Evolutionary conservation across 2,329 filamentous ascomycete species (phyloP).

Genomic region (Dryadomyces quercus-mongolicae): DNA sequence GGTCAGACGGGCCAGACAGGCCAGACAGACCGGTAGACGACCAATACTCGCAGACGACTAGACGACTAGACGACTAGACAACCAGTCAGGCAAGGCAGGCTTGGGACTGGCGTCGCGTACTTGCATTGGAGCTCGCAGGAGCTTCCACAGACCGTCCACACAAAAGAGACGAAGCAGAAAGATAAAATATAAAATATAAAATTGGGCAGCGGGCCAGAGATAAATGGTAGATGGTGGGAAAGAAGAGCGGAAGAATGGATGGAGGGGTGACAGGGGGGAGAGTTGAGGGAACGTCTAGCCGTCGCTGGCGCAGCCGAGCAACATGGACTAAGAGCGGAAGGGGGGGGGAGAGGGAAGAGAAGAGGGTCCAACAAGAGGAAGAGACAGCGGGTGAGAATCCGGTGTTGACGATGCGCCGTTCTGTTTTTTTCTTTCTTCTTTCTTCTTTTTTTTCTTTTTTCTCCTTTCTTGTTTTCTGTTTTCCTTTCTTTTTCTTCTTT

Average conservation of each 20-base stretch:
- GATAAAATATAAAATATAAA: background rate
- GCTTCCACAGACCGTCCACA: too few species aligned
- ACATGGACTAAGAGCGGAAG: background rate
- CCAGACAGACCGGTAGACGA: too few species aligned
- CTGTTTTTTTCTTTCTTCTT: background rate
- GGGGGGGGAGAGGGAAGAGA: background rate
- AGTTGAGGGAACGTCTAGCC: background rate
- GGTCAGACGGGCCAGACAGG: too few species aligned
- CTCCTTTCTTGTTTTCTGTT: background rate
- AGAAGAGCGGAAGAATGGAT: background rate
- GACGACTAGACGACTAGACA: too few species aligned
- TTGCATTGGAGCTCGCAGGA: background rate
- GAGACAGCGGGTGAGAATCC: background rate
- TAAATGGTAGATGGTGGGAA: too few species aligned
- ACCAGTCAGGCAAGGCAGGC: background rate
- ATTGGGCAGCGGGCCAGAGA: too few species aligned
- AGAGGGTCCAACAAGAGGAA: background rate
- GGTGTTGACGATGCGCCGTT: background rate
- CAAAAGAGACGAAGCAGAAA: background rate
- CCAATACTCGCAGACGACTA: too few species aligned
- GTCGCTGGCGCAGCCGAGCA: background rate
- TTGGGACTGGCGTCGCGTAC: background rate
- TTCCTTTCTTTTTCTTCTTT: background rate
- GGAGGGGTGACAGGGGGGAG: background rate
- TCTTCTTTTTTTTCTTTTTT: background rate